phyloP scores from a whole-genome alignment of 2,329 filamentous ascomycete species.

The Botryosphaeria dothidea region DNA sequence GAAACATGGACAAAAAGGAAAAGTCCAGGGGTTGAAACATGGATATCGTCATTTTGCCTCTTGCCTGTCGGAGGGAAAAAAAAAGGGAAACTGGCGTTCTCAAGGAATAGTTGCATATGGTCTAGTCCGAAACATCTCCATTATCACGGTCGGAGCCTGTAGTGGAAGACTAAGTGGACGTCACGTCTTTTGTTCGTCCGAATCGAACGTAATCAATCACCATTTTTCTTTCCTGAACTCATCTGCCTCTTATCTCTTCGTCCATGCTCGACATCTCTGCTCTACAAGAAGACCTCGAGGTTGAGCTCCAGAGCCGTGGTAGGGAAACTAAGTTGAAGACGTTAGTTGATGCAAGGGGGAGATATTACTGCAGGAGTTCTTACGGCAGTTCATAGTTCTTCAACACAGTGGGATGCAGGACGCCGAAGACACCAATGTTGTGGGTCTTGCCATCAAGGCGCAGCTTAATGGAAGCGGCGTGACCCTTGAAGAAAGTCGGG shows the following conservation, averaged over 20 bases:
- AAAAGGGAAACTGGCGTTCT: background rate
- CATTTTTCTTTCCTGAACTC: background rate
- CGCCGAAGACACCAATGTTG: constrained; percentile 86
- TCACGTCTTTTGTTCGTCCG: too few species aligned
- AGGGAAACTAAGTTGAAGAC: constrained; percentile 63
- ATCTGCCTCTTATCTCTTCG: background rate
- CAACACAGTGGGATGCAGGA: constrained; percentile 88
- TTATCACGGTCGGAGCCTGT: too few species aligned
- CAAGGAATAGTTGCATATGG: too few species aligned
- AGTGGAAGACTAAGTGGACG: too few species aligned
- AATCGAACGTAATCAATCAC: too few species aligned
- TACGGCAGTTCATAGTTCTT: constrained; percentile 90
- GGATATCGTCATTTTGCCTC: background rate
- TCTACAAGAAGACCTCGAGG: constrained; percentile 82
- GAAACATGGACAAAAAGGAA: background rate
- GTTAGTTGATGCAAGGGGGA: background rate
- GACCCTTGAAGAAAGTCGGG: constrained; percentile 86
- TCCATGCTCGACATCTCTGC: background rate
- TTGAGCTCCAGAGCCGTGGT: constrained; percentile 95
- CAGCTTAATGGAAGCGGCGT: constrained; percentile 82
- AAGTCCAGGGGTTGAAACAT: too few species aligned
- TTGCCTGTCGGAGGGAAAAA: background rate
- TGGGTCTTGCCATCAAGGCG: constrained; percentile 71
- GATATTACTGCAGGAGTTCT: constrained; percentile 30
- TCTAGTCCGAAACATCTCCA: too few species aligned